These are phyloP conservation scores for Diaporthe sp. DNA, from an alignment of 2,329 filamentous ascomycete species.

Conservation along the genomic window DNA sequence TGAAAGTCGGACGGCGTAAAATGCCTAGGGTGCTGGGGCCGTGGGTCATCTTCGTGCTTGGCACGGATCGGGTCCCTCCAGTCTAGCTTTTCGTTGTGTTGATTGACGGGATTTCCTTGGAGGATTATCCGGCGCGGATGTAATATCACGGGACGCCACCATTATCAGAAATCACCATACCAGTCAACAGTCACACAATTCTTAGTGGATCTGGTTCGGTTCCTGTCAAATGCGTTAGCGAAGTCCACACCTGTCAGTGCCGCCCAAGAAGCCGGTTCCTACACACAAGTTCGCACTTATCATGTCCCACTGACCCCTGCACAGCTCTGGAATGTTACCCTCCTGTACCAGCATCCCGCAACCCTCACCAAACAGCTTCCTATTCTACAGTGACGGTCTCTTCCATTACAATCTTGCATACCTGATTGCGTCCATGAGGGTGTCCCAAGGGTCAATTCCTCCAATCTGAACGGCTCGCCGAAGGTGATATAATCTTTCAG, in stretches of 20 bases:
- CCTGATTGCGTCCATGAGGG: not conserved
- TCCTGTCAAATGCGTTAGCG: constrained; percentile 8
- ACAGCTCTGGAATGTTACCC: not conserved
- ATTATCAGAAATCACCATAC: not conserved
- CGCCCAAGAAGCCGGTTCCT: not conserved
- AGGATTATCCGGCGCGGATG: constrained; percentile 18
- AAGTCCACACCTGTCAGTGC: not conserved
- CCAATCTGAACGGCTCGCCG: too few relatives aligned
- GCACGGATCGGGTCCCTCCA: constrained; percentile 12
- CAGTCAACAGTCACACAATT: not conserved
- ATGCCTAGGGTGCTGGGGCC: constrained; percentile 12
- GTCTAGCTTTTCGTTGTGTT: not conserved
- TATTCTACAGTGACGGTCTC: not conserved
- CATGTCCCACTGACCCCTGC: not conserved
- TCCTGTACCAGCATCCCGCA: not conserved
- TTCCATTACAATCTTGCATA: not conserved
- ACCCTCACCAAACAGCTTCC: not conserved
- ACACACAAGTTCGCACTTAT: not conserved
- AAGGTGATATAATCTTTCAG: not conserved
- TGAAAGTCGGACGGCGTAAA: not conserved
- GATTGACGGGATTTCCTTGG: constrained; percentile 21
- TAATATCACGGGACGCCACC: constrained; percentile 9
- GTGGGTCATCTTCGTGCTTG: constrained; percentile 19
- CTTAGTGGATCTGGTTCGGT: constrained; percentile 9
- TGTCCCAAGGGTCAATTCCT: not conserved